A percentile compares a stretch with the other conserved stretches of the same genome.
These are phyloP conservation scores for Hypoxylon fuscum DNA, from an alignment of 495 filamentous ascomycete species.

Conservation along the genomic window DNA sequence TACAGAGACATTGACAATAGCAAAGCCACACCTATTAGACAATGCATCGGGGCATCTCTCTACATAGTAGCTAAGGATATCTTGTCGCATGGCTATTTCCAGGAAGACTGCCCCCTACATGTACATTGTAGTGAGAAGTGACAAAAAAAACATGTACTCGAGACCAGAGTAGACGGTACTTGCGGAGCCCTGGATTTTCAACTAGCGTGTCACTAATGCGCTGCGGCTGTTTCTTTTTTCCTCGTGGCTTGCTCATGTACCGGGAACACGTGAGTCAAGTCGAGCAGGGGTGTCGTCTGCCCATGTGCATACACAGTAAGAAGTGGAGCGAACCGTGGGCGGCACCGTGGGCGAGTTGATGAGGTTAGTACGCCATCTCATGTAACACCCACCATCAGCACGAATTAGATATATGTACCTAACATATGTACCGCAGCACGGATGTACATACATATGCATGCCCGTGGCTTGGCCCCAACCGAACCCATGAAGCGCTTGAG, in stretches of 20 bases:
- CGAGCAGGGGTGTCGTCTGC: slow-evolving; percentile 26
- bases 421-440: background rate
- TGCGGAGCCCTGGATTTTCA: slow-evolving; percentile 13
- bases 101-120: slow-evolving; percentile 22
- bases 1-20: slow-evolving; percentile 16
- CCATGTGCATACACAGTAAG: slow-evolving; percentile 39
- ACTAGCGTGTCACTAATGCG: slow-evolving; percentile 35
- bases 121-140: background rate
- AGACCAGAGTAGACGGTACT: slow-evolving; percentile 29
- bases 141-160: slow-evolving; percentile 8
- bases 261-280: slow-evolving; percentile 40
- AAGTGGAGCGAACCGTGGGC: slow-evolving; percentile 34
- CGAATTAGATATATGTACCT: background rate
- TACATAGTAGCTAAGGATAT: slow-evolving; percentile 35
- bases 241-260: slow-evolving; percentile 37
- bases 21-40: slow-evolving; percentile 16
- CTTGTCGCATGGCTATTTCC: slow-evolving; percentile 45
- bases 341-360: slow-evolving; percentile 35
- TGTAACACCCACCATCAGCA: slow-evolving; percentile 9
- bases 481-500: background rate
- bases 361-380: slow-evolving; percentile 20
- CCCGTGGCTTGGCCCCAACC: slow-evolving; percentile 7
- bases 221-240: slow-evolving; percentile 38
- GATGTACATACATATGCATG: background rate
- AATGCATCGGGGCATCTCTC: slow-evolving; percentile 33